Conservation (phyloP, 805 yeast species). For the Metschnikowia matae region DNA sequence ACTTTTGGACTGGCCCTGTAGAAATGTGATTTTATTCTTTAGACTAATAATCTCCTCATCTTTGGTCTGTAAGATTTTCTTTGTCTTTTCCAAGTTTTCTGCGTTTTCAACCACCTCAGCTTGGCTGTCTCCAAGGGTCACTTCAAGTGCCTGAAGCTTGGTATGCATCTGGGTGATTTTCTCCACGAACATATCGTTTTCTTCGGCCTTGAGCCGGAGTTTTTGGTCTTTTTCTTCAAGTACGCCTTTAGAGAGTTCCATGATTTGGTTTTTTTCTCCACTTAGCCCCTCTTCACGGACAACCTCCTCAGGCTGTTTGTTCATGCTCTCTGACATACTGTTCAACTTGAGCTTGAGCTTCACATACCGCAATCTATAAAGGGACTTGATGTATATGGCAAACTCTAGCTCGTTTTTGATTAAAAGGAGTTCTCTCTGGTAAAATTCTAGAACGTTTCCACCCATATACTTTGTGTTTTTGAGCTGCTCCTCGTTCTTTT, state of each 20-base stretch:
- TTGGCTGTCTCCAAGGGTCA: constrained; percentile 1
- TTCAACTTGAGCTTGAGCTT: constrained; percentile 14
- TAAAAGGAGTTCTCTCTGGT: constrained; percentile 55
- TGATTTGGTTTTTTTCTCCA: constrained; percentile 10
- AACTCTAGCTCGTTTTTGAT: constrained; percentile 60
- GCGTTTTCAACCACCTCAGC: constrained; percentile 12
- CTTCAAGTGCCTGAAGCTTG: constrained; percentile 2
- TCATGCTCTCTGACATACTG: constrained; percentile 6
- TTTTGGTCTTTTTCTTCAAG: constrained; percentile 7
- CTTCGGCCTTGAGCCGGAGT: constrained; percentile 2
- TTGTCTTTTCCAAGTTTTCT: constrained; percentile 21
- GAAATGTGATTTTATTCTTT: background rate
- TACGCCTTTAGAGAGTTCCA: constrained; percentile 11
- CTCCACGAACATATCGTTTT: background rate
- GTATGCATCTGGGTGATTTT: background rate
- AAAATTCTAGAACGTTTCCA: constrained; percentile 38
- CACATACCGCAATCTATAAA: constrained; percentile 21
- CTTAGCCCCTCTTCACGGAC: constrained; percentile 9
- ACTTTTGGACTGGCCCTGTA: background rate
- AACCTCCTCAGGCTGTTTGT: background rate
- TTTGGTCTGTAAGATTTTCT: constrained; percentile 22
- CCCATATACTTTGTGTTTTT: background rate
- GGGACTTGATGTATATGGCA: constrained; percentile 47
- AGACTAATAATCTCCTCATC: constrained; percentile 21
- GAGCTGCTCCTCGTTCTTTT: background rate